These are phyloP conservation scores for Evansstolkia leycettana DNA, from an alignment of 495 filamentous ascomycete genomes.

Conservation along the genomic window DNA sequence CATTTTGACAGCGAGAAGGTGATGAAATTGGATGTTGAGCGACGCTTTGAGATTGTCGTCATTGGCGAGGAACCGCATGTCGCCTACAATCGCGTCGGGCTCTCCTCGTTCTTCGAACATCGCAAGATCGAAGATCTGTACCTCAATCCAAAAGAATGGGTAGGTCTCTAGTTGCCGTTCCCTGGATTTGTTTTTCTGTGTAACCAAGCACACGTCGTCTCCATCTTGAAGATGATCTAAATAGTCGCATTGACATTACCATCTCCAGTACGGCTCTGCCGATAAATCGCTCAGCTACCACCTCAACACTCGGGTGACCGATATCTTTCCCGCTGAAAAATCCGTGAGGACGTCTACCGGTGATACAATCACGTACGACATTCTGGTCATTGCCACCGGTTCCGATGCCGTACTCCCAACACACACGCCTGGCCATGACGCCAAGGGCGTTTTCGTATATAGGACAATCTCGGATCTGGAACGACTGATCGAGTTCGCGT, in stretches of 20 bases:
- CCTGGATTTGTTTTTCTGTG: too few species aligned
- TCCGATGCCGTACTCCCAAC: constrained; percentile 78
- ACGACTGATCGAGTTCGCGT: constrained; percentile 63
- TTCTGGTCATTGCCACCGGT: constrained; percentile 83
- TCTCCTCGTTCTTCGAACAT: constrained; percentile 89
- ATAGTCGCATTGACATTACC: background rate
- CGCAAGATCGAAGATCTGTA: constrained; percentile 83
- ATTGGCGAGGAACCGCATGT: constrained; percentile 88
- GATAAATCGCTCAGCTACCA: constrained; percentile 68
- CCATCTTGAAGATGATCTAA: too few species aligned
- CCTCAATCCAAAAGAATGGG: constrained; percentile 83
- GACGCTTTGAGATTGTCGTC: constrained; percentile 72
- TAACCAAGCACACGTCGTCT: too few species aligned
- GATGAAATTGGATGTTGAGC: constrained; percentile 69
- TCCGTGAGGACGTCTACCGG: constrained; percentile 60
- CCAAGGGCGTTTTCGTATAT: constrained; percentile 89
- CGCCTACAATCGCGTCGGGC: constrained; percentile 92
- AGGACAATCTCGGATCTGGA: constrained; percentile 79
- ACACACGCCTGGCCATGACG: constrained; percentile 73
- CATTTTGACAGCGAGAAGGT: constrained; percentile 74
- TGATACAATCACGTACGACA: constrained; percentile 66
- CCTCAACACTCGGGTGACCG: constrained; percentile 67
- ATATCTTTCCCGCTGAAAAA: constrained; percentile 53
- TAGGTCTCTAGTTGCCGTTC: constrained; percentile 36
- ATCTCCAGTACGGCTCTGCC: constrained; percentile 35